phyloP scores from a whole-genome alignment of 495 filamentous ascomycete genomes.

The Tuber borchii region DNA sequence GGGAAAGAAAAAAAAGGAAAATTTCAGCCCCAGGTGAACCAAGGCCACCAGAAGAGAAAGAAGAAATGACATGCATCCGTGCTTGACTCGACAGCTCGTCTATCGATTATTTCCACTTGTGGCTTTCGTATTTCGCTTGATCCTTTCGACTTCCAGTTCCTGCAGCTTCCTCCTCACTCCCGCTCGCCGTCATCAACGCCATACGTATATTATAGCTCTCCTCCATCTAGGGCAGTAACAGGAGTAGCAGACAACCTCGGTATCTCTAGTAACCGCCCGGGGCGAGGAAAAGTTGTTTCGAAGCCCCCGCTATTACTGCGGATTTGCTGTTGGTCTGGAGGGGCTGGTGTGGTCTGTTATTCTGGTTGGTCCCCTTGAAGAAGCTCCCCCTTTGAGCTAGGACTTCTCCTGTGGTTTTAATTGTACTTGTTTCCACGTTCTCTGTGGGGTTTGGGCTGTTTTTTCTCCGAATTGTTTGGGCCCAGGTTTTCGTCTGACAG shows the following conservation, averaged over 20 bases:
- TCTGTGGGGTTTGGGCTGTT: neutral
- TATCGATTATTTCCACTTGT: slow-evolving; percentile 32
- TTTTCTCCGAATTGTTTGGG: neutral
- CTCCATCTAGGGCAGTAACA: neutral
- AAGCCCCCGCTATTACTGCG: neutral
- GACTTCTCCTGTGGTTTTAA: neutral
- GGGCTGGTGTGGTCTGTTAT: neutral
- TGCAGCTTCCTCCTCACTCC: slow-evolving; percentile 9
- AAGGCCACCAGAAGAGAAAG: slow-evolving; percentile 6
- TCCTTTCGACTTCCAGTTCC: slow-evolving; percentile 25
- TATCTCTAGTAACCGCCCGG: neutral
- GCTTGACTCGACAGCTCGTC: slow-evolving; percentile 35
- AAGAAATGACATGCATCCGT: slow-evolving; percentile 37
- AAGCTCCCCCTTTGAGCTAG: neutral
- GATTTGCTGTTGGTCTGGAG: neutral
- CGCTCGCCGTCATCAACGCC: neutral
- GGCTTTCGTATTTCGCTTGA: slow-evolving; percentile 34
- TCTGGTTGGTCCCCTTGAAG: neutral
- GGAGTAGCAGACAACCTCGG: neutral
- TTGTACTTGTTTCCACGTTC: neutral
- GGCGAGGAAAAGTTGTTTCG: neutral
- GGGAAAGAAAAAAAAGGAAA: slow-evolving; percentile 8
- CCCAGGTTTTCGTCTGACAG: neutral
- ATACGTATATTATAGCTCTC: neutral
- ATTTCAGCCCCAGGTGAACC: slow-evolving; percentile 24